phyloP scores from a whole-genome alignment of 768 basidiomycete species.

The Tricholoma matsutake region DNA sequence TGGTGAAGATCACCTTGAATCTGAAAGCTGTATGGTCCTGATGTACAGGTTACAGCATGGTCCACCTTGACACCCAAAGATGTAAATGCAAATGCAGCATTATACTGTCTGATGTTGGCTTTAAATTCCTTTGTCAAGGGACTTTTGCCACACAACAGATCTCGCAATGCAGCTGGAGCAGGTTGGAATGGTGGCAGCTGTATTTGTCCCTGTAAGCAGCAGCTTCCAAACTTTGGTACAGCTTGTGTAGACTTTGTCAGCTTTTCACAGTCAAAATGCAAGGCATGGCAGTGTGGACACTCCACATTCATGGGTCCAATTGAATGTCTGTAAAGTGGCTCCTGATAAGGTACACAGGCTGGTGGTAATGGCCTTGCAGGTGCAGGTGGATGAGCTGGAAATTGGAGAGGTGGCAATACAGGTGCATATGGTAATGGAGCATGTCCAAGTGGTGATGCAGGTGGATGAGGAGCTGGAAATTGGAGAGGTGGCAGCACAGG shows the following conservation, averaged over 20 bases:
- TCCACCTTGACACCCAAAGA: conserved; percentile 17
- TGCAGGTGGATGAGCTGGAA: too few species aligned
- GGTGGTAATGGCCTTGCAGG: too few species aligned
- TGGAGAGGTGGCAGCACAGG: too few species aligned
- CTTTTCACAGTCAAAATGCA: conserved; percentile 10
- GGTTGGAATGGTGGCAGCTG: background rate
- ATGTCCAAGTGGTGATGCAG: too few species aligned
- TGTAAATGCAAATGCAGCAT: too few species aligned
- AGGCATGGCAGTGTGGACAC: background rate
- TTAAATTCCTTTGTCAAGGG: conserved; percentile 20
- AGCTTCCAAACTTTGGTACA: too few species aligned
- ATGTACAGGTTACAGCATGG: conserved; percentile 12
- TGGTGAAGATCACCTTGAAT: too few species aligned
- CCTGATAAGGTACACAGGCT: background rate
- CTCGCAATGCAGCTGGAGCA: background rate
- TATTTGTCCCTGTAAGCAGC: conserved; percentile 9
- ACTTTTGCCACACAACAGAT: background rate
- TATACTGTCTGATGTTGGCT: conserved; percentile 25
- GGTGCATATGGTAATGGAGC: too few species aligned
- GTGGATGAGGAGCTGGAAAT: too few species aligned
- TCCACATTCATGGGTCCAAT: conserved; percentile 4
- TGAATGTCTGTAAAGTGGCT: background rate
- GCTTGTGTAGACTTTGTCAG: background rate
- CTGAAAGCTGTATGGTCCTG: conserved; percentile 22
- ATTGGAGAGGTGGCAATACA: too few species aligned